Percentiles rank a stretch among this genome's conserved stretches.
Conservation (phyloP, 2,329 filamentous ascomycete genomes). For the Hawksworthiomyces lignivorus region DNA sequence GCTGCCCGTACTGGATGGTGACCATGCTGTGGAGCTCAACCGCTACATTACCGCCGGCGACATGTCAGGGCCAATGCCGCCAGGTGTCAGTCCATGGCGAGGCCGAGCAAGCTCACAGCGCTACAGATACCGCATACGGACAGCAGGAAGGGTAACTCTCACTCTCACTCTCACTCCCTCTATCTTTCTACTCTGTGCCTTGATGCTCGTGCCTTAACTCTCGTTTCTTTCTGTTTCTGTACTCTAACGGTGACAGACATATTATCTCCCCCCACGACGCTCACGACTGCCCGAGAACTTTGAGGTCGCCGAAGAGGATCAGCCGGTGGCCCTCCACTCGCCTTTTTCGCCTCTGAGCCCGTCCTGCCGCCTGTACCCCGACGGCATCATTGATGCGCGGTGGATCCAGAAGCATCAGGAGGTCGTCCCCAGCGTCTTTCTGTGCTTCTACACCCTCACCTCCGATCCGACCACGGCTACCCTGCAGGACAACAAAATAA, state of each 20-base stretch:
- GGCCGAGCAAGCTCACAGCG: constrained; percentile 43
- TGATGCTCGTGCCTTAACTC: too few species aligned
- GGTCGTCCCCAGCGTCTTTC: constrained; percentile 68
- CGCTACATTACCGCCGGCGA: constrained; percentile 60
- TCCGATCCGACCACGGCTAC: constrained; percentile 66
- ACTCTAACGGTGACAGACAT: constrained; percentile 32
- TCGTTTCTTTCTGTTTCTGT: background rate
- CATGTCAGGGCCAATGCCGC: constrained; percentile 39
- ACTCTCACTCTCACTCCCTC: too few species aligned
- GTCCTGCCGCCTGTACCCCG: constrained; percentile 74
- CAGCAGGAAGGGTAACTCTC: constrained; percentile 70
- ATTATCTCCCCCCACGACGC: constrained; percentile 50
- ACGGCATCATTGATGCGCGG: constrained; percentile 71
- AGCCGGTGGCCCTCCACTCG: constrained; percentile 65
- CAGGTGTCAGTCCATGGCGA: constrained; percentile 49
- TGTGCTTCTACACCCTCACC: constrained; percentile 74
- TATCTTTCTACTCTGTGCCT: too few species aligned
- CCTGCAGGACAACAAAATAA: constrained; percentile 78
- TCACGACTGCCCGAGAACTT: constrained; percentile 45
- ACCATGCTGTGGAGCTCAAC: constrained; percentile 57
- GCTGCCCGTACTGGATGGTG: constrained; percentile 56
- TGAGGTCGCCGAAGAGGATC: constrained; percentile 31
- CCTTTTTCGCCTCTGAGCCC: constrained; percentile 86
- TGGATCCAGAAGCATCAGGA: constrained; percentile 90
- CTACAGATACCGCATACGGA: constrained; percentile 61